Conservation (phyloP, 2,329 filamentous ascomycete genomes). For the Claviceps sp. region DNA sequence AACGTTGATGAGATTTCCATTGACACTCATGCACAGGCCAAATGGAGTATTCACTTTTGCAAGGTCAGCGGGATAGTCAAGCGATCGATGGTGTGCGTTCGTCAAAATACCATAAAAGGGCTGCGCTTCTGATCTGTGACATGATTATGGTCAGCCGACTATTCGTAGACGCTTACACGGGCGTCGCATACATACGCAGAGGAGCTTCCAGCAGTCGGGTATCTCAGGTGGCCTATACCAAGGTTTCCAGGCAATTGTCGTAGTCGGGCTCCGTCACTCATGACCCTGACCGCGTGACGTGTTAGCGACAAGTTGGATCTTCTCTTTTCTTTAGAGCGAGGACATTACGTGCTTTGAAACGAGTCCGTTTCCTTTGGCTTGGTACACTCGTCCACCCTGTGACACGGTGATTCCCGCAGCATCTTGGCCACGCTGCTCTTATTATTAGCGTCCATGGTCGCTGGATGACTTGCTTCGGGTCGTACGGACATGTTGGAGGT, state of each 20-base stretch:
- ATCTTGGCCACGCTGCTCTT: constrained; percentile 54
- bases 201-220: constrained; percentile 78
- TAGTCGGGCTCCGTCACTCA: constrained; percentile 45
- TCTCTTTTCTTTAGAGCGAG: background rate
- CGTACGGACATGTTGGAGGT: constrained; percentile 39
- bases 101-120: constrained; percentile 52
- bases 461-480: background rate
- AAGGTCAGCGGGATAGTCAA: background rate
- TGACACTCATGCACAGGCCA: constrained; percentile 69
- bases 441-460: background rate
- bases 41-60: constrained; percentile 57
- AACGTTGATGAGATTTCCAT: constrained; percentile 77
- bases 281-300: background rate
- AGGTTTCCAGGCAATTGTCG: constrained; percentile 54
- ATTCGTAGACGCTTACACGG: background rate
- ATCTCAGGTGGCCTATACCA: constrained; percentile 70
- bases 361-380: constrained; percentile 55
- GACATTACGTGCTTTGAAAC: background rate
- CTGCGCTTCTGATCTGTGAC: constrained; percentile 64
- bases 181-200: constrained; percentile 21
- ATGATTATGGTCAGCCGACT: background rate
- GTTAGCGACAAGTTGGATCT: constrained; percentile 22
- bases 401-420: constrained; percentile 73
- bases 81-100: background rate
- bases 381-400: constrained; percentile 68